phyloP scores from a whole-genome alignment of 306 rosid genomes.

The Canavalia gladiata region DNA sequence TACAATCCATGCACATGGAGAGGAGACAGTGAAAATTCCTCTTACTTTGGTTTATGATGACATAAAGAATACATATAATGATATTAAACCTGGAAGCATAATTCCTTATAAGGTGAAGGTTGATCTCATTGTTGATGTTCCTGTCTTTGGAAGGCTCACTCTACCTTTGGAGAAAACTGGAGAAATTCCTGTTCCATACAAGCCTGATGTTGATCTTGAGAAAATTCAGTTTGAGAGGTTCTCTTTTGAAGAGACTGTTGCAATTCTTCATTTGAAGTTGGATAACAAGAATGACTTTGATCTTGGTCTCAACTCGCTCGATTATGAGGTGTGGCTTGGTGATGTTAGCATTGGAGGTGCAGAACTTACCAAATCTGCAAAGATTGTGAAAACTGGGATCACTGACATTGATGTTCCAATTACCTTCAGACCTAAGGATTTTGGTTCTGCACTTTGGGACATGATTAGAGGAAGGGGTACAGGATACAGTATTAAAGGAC shows the following conservation, averaged over 20 bases:
- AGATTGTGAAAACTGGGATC: conserved; percentile 62
- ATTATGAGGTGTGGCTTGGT: conserved; percentile 81
- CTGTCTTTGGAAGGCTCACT: conserved; percentile 75
- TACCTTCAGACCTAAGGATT: conserved; percentile 84
- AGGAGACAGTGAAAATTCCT: conserved; percentile 80
- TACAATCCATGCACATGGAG: conserved; percentile 78
- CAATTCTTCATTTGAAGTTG: conserved; percentile 72
- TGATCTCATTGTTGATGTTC: conserved; percentile 81
- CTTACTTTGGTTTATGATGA: conserved; percentile 71
- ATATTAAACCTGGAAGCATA: conserved; percentile 74
- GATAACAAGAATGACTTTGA: conserved; percentile 88
- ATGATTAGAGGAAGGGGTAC: conserved; percentile 87
- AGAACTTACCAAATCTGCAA: conserved; percentile 65
- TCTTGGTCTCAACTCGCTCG: conserved; percentile 64
- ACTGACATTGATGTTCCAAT: conserved; percentile 70
- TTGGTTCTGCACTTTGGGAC: conserved; percentile 89
- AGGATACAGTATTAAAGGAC: conserved; percentile 74
- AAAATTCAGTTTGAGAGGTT: conserved; percentile 68
- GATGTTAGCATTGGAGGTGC: conserved; percentile 76
- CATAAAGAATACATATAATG: conserved; percentile 69
- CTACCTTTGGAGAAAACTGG: conserved; percentile 85
- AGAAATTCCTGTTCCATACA: conserved; percentile 85
- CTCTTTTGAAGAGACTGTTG: conserved; percentile 79
- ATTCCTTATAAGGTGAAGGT: conserved; percentile 74
- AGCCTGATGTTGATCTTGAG: conserved; percentile 79